phyloP scores from a whole-genome alignment of 495 filamentous ascomycete genomes.

The Lasiosphaeria hispida region DNA sequence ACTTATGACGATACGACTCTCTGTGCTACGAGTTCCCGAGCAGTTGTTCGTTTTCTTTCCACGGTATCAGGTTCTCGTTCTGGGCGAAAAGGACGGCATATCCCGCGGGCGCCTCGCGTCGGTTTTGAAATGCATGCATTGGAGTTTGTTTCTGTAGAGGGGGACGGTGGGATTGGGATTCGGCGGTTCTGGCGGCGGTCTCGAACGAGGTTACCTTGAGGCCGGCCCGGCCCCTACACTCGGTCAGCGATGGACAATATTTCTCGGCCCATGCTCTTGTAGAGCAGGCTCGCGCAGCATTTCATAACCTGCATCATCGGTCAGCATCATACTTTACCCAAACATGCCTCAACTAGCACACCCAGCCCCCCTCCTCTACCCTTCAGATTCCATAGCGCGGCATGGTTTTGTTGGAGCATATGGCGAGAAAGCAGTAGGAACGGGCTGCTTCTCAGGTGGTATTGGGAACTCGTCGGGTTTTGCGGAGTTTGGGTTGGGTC shows the following conservation, averaged over 20 bases:
- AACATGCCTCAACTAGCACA: neutral
- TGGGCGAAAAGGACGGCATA: neutral
- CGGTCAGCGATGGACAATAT: too few relatives aligned
- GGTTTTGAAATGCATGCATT: slow-evolving; percentile 9
- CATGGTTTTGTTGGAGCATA: too few relatives aligned
- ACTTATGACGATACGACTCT: slow-evolving; percentile 18
- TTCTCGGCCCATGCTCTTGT: neutral
- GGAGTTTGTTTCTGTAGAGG: slow-evolving; percentile 3
- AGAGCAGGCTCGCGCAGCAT: neutral
- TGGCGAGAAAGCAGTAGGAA: too few relatives aligned
- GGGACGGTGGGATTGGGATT: neutral
- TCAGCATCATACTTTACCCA: neutral
- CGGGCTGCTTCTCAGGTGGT: too few relatives aligned
- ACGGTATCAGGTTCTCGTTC: neutral
- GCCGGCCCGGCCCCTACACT: too few relatives aligned
- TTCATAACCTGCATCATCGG: neutral
- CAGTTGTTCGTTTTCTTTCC: slow-evolving; percentile 7
- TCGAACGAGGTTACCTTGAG: too few relatives aligned
- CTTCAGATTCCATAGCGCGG: neutral
- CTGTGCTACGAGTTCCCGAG: slow-evolving; percentile 5
- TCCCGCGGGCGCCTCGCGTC: slow-evolving; percentile 6
- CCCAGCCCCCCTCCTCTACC: neutral
- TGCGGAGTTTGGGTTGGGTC: too few relatives aligned
- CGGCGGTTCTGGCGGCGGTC: neutral
- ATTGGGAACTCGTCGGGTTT: too few relatives aligned